phyloP scores from a whole-genome alignment of 371 early-diverging fungal species.

The Mortierella sp. region DNA sequence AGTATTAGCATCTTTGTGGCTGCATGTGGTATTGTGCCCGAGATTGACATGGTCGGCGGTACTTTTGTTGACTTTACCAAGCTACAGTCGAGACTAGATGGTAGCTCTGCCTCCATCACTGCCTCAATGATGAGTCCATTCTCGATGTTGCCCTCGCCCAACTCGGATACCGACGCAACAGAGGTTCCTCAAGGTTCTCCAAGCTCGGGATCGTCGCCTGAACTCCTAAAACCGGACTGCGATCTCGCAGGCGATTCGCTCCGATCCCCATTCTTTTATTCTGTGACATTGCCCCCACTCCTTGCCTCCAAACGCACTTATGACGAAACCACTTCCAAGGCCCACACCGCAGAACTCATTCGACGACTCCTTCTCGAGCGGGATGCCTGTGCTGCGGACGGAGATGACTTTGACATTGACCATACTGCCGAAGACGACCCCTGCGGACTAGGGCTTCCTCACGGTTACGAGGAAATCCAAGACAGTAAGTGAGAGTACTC shows the following conservation, averaged over 20 bases:
- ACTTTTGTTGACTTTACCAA: conserved; percentile 42
- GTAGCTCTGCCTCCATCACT: too few relatives aligned
- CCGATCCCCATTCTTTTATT: conserved; percentile 19
- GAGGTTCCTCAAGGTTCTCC: not conserved
- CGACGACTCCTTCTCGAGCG: conserved; percentile 27
- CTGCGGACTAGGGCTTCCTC: conserved; percentile 35
- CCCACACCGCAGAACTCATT: conserved; percentile 46
- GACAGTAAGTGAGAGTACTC: conserved; percentile 29
- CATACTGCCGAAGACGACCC: conserved; percentile 6
- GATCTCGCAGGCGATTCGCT: not conserved
- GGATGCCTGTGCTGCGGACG: conserved; percentile 21
- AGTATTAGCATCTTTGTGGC: conserved; percentile 69
- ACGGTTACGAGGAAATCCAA: conserved; percentile 45
- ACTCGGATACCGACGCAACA: conserved; percentile 22
- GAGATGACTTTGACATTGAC: conserved; percentile 23
- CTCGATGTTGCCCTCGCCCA: conserved; percentile 46
- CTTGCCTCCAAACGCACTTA: conserved; percentile 35
- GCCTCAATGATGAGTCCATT: conserved; percentile 34
- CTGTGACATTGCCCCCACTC: conserved; percentile 32
- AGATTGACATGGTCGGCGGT: conserved; percentile 73
- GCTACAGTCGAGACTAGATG: conserved; percentile 1
- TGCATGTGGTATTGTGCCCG: conserved; percentile 73
- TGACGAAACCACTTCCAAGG: conserved; percentile 42
- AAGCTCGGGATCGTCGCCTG: not conserved
- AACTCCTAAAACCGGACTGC: conserved; percentile 3